phyloP scores from a whole-genome alignment of 768 basidiomycete species.

The Rhizopogon vinicolor region DNA sequence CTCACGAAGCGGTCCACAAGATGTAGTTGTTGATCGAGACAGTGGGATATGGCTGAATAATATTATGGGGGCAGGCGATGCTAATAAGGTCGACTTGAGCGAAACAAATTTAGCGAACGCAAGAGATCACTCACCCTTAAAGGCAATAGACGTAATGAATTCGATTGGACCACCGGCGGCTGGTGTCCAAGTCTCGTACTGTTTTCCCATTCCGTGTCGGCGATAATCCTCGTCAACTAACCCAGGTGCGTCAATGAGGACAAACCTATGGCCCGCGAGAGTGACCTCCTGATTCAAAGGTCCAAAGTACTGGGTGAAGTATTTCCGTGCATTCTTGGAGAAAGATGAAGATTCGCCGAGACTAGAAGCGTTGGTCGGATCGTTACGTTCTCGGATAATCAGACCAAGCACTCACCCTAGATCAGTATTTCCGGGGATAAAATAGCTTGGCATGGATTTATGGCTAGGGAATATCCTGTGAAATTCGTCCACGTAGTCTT shows the following conservation, averaged over 20 bases:
- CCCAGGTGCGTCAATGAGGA: conserved; percentile 74
- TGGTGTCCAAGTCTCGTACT: conserved; percentile 55
- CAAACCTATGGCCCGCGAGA: conserved; percentile 65
- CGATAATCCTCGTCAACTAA: conserved; percentile 80
- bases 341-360: conserved; percentile 50
- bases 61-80: conserved; percentile 44
- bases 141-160: conserved; percentile 46
- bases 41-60: conserved; percentile 87
- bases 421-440: conserved; percentile 81
- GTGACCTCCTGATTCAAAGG: conserved; percentile 57
- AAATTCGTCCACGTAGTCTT: conserved; percentile 55
- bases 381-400: background rate
- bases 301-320: conserved; percentile 63
- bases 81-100: conserved; percentile 7
- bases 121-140: conserved; percentile 9
- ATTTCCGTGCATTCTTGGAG: conserved; percentile 49
- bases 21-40: conserved; percentile 64
- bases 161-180: conserved; percentile 51
- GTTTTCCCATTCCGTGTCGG: conserved; percentile 42
- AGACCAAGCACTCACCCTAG: conserved; percentile 44
- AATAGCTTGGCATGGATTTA: conserved; percentile 39
- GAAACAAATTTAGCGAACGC: too few relatives aligned
- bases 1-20: conserved; percentile 78
- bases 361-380: conserved; percentile 26
- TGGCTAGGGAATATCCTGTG: conserved; percentile 51